These are phyloP conservation scores for Picea sitchensis DNA, from an alignment of 75 land plant genomes.

Conservation along the genomic window DNA sequence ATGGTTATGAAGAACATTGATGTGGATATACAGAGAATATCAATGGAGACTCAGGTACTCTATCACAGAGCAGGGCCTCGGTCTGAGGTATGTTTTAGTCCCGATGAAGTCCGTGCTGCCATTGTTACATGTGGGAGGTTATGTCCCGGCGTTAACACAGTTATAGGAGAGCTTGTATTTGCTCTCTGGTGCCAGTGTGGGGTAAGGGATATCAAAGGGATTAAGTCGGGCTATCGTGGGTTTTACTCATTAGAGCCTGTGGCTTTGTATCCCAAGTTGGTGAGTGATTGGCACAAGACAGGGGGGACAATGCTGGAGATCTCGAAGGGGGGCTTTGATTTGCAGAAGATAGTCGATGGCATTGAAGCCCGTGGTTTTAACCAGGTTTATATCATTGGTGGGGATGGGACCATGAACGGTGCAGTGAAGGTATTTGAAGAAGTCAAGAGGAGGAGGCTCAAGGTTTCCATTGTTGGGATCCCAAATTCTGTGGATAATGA, in stretches of 20 bases:
- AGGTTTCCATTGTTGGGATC: conserved; percentile 48
- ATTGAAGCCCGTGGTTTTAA: conserved; percentile 48
- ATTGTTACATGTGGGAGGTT: conserved; percentile 94
- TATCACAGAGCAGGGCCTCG: conserved; percentile 83
- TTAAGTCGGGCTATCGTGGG: conserved; percentile 76
- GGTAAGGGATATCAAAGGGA: conserved; percentile 61
- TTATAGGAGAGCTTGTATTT: conserved; percentile 78
- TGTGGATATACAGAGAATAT: conserved; percentile 31
- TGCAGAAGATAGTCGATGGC: conserved; percentile 64
- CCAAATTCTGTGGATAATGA: conserved; percentile 91
- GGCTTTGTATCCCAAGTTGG: conserved; percentile 48
- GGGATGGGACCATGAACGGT: conserved; percentile 85
- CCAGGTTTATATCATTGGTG: conserved; percentile 79
- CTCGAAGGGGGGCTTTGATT: conserved; percentile 74
- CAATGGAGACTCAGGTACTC: conserved; percentile 19
- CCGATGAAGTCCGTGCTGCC: conserved; percentile 51
- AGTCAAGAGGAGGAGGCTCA: conserved; percentile 37
- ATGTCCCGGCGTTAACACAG: conserved; percentile 92
- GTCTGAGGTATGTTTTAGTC: conserved; percentile 36
- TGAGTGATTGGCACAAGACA: conserved; percentile 57
- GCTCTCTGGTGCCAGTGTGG: conserved; percentile 80
- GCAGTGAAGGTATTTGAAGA: conserved; percentile 68
- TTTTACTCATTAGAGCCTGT: conserved; percentile 61
- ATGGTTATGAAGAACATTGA: conserved; percentile 50
- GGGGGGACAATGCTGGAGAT: conserved; percentile 69